Evolutionary conservation across 192 early-diverging fungal genomes (phyloP), one percentile per base, ranked within the genome.

Genomic region (Obelidium mucronatum): DNA sequence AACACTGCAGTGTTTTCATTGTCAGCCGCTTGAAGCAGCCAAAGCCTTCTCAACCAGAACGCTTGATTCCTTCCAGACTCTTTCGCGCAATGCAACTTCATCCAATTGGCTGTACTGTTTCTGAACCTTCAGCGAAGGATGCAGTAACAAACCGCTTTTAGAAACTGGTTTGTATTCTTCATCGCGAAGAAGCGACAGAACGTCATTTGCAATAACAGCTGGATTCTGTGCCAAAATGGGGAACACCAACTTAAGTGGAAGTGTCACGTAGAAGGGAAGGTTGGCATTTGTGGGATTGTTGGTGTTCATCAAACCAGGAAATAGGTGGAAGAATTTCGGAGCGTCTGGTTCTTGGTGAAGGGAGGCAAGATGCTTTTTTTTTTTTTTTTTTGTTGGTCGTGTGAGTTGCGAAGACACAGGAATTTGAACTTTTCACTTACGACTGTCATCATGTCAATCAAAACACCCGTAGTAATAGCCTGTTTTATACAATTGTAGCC

Each of bases 221-320:
- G 76, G 76, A 30, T 59, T 34, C 13, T 53, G 54, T 15, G 39
- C 76, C 19, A 77, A 22, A 15, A 77, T n/a, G 31, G 76, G 76
- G 1, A 77, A 34, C 1, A 62, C 36, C 11, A 77, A n/a, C 36
- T 70, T 77, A 13, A 68, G 24, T 17, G 59, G 54, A 13, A 19
- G 24, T 30, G 35, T 31, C 11, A 71, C 31, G 48, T 40, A 61
- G 24, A 36, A 56, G 17, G 76, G 76, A 22, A 77, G 34, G 22
- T 48, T 48, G 2, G 76, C 76, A 37, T 63, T 77, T 26, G 54
- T 61, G 5, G 58, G 37, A 56, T 68, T 77, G 67, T 77, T 48
- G 19, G 76, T 77, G 58, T 77, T 77, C 68, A 77, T 62, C 13
- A 77, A 28, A 11, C 76, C 76, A 6, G 76, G 76, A 35, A 77